Percentiles rank a stretch among this genome's conserved stretches.
Conservation (phyloP, 1,284 basidiomycete species). For the Puccinia brachypodii region DNA sequence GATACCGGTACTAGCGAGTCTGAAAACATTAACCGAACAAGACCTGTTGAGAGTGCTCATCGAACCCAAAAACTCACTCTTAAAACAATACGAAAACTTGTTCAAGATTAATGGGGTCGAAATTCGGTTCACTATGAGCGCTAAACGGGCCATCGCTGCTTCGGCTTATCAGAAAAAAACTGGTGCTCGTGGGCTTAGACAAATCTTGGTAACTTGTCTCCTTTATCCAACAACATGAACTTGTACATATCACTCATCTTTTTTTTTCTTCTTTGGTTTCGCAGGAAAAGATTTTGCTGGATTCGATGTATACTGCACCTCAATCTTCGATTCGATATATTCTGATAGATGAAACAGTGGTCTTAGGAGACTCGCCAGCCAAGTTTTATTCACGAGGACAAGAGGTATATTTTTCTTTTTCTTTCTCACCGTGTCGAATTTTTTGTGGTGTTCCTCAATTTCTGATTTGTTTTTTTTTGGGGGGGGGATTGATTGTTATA, state of each 20-base stretch:
- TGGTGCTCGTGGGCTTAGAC: conserved; percentile 81
- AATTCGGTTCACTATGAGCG: conserved; percentile 57
- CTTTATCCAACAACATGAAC: too few species aligned
- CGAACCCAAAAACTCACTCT: conserved; percentile 83
- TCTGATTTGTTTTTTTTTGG: neutral
- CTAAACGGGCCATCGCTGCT: conserved; percentile 67
- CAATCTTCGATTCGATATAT: conserved; percentile 41
- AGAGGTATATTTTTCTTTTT: too few species aligned
- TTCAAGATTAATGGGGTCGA: conserved; percentile 60
- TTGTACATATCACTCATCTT: too few species aligned
- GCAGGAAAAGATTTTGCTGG: conserved; percentile 29
- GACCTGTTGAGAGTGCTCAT: conserved; percentile 87
- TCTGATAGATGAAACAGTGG: conserved; percentile 21
- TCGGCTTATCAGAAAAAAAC: conserved; percentile 77
- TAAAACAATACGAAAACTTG: conserved; percentile 81
- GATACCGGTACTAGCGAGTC: conserved; percentile 78
- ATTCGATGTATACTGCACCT: conserved; percentile 39
- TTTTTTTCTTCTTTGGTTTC: too few species aligned
- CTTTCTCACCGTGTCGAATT: too few species aligned
- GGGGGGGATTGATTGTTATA: neutral
- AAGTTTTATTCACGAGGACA: conserved; percentile 41
- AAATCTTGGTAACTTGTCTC: conserved; percentile 69
- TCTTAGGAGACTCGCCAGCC: neutral
- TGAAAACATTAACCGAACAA: conserved; percentile 68
- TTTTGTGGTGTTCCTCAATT: too few species aligned